Evolutionary conservation across 805 yeast species (phyloP).

Genomic region (Wickerhamomyces pijperi): DNA sequence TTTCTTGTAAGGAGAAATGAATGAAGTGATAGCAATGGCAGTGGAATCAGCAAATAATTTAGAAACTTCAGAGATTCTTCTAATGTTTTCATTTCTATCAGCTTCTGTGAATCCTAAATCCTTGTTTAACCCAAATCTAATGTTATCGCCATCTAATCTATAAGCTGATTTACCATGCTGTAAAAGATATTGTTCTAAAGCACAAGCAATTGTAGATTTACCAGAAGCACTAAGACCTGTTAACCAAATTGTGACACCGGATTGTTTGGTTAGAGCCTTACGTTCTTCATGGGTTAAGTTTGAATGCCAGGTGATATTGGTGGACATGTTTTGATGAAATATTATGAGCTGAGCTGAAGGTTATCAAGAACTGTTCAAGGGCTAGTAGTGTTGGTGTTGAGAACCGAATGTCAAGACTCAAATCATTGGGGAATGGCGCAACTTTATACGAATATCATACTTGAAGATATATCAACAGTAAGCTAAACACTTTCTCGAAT

Average conservation of each 20-base stretch:
- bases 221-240: conserved; percentile 96
- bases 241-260: conserved; percentile 88
- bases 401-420: too few species aligned
- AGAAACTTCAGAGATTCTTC: conserved; percentile 91
- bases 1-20: conserved; percentile 80
- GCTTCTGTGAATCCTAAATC: conserved; percentile 87
- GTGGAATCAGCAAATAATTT: conserved; percentile 93
- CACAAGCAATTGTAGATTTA: conserved; percentile 83
- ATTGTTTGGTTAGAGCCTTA: conserved; percentile 55
- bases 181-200: conserved; percentile 73
- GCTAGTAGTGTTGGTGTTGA: too few species aligned
- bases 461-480: too few species aligned
- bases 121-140: conserved; percentile 89
- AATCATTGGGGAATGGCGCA: too few species aligned
- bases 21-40: conserved; percentile 76
- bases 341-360: too few species aligned
- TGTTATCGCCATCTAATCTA: conserved; percentile 89
- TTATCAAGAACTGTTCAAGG: too few species aligned
- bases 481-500: too few species aligned
- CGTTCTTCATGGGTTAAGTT: conserved; percentile 83
- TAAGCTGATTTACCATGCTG: conserved; percentile 64
- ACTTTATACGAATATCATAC: too few species aligned
- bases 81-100: conserved; percentile 89
- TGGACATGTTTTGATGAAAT: conserved; percentile 48
- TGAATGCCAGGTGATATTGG: conserved; percentile 94